Percentiles rank a stretch among this genome's conserved stretches.
phyloP scores from a whole-genome alignment of 768 basidiomycete genomes.

The Leucosporidium scottii region DNA sequence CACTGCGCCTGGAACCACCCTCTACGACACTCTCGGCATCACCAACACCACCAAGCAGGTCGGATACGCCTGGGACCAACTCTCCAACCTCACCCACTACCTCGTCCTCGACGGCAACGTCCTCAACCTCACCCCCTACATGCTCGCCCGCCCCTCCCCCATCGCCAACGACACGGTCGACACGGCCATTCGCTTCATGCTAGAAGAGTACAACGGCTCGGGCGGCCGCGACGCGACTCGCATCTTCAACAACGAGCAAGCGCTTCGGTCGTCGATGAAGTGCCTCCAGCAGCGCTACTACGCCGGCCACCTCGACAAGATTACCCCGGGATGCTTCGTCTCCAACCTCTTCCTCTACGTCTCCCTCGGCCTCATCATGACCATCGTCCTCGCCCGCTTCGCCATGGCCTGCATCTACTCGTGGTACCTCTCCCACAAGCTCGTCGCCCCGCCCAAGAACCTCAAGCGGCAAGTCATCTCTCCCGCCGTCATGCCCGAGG shows the following conservation, averaged over 20 bases:
- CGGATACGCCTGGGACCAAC: slow-evolving; percentile 88
- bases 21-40: slow-evolving; percentile 58
- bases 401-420: slow-evolving; percentile 93
- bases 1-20: slow-evolving; percentile 51
- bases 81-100: slow-evolving; percentile 62
- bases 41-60: slow-evolving; percentile 60
- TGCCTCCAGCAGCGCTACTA: slow-evolving; percentile 80
- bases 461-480: slow-evolving; percentile 79
- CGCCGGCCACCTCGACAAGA: slow-evolving; percentile 92
- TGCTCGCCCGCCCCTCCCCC: slow-evolving; percentile 60
- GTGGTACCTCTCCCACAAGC: slow-evolving; percentile 82
- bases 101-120: slow-evolving; percentile 89
- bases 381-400: slow-evolving; percentile 84
- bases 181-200: slow-evolving; percentile 65
- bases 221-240: slow-evolving; percentile 85
- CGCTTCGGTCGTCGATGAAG: slow-evolving; percentile 60
- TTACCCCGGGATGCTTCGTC: slow-evolving; percentile 91
- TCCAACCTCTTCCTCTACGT: slow-evolving; percentile 80
- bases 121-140: slow-evolving; percentile 83
- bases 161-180: slow-evolving; percentile 73
- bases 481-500: slow-evolving; percentile 91
- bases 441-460: slow-evolving; percentile 70
- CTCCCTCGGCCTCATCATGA: slow-evolving; percentile 83
- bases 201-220: slow-evolving; percentile 47
- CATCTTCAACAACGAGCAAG: slow-evolving; percentile 65